Conservation (phyloP, 176 grass and related monocot species). For the Poa pratensis region DNA sequence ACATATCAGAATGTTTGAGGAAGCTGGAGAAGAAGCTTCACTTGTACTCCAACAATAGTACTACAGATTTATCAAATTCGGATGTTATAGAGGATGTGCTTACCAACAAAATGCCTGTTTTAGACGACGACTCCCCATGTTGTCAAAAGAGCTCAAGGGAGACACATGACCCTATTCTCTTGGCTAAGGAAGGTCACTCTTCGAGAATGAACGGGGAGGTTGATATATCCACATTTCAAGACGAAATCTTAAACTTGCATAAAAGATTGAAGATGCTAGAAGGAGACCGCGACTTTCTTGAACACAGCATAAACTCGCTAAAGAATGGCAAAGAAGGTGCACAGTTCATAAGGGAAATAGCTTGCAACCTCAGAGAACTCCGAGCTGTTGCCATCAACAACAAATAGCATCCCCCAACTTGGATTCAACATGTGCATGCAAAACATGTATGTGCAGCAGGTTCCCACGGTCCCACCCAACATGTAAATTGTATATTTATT, state of each 20-base stretch:
- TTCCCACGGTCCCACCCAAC: background rate
- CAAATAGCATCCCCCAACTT: slow-evolving; percentile 31
- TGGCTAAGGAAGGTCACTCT: slow-evolving; percentile 27
- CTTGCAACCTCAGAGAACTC: slow-evolving; percentile 52
- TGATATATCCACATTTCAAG: slow-evolving; percentile 50
- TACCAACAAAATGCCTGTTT: background rate
- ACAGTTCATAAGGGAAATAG: slow-evolving; percentile 67
- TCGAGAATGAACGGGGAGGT: background rate
- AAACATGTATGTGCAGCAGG: slow-evolving; percentile 11
- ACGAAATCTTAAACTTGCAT: slow-evolving; percentile 58
- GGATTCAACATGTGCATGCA: background rate
- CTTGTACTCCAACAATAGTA: slow-evolving; percentile 57
- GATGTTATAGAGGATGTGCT: slow-evolving; percentile 54
- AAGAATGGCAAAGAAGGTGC: slow-evolving; percentile 60
- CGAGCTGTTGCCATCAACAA: slow-evolving; percentile 43
- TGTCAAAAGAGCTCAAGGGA: background rate
- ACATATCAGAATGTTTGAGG: slow-evolving; percentile 58
- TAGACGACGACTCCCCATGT: background rate
- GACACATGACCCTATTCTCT: slow-evolving; percentile 12
- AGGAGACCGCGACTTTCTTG: slow-evolving; percentile 67
- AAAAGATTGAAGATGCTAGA: slow-evolving; percentile 63
- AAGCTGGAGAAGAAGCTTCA: slow-evolving; percentile 66
- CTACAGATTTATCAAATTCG: slow-evolving; percentile 46
- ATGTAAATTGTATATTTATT: slow-evolving; percentile 22
- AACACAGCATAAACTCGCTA: slow-evolving; percentile 73